Evolutionary conservation across 2,329 filamentous ascomycete species (phyloP), one percentile per base, ranked within the genome.

Genomic region (Cytospora paraplurivora): DNA sequence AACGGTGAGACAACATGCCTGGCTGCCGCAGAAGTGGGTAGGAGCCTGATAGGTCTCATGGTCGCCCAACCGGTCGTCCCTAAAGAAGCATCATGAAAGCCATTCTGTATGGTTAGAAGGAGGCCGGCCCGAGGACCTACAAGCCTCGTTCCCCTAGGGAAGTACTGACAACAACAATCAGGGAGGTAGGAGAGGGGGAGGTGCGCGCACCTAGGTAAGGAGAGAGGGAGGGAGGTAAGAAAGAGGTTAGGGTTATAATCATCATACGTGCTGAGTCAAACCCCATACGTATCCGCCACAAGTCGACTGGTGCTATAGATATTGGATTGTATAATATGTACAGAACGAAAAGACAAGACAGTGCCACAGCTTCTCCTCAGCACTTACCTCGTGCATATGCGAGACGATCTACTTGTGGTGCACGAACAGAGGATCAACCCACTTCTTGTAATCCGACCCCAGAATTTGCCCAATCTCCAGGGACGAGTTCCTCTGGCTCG

Each of bases 1-100:
- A 78, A 77, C 15, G 89, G 85, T 1, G 90, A 94, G 76, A 87
- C 84, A 33, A 95, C 91, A 7, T 65, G 59, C 32, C 13, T 65
- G 49, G 63, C 63, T 7, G 63, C 63, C 47, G 63, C 63, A 7
- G 63, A 65, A 38, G 61, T 62, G 7, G 61, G 54, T 7, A 56
- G 61, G 12, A 62, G 61, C 7, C 35, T 62, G n/a, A 59, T 62
- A 10, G 47, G 47, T 1, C 32, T 62, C 15, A 62, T 62, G 61
- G 61, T 62, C 2, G 55, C 61, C 15, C 50, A 58, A 19, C 61
- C 55, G 21, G 61, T 62, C 1, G 10, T 10, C 0, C 58, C 50
- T 4, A 3, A 33, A 3, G 1, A 21, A 17, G 21, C 37, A 19
- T 32, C 57, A 35, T 54, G 21, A 19, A 10, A 47, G n/a, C 10